Base-by-base conservation (phyloP, 495 filamentous ascomycete species). In the Aspergillus conjunctus region DNA sequence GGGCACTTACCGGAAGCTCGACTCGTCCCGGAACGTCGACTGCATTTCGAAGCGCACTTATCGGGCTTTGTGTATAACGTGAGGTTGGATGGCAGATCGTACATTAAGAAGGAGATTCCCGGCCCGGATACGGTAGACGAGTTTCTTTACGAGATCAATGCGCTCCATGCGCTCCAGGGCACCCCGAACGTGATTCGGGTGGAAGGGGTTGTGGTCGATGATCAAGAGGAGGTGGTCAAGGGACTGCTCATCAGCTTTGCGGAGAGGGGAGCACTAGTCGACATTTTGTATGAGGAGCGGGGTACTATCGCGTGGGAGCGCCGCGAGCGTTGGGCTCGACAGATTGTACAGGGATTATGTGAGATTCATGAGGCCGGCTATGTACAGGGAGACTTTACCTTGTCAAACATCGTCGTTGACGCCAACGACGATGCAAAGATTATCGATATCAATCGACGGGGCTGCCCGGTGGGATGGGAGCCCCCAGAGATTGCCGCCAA, bases 61-160 rank as follows among this genome's bases (percentile, higher is more conserved):
- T 97, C 94, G 10, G 94, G 94, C 0, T 98, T 98, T 71, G 94
- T 98, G 33, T 98, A 98, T 81, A 96, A 93, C 75, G 92, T 98
- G 46, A 80, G 75, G 9, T 82, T 91, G 30, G 74, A 81, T 58
- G 87, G 84, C 39, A 76, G 83, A 49, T 77, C 84, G 15, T 90
- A 88, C 69, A 96, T 98, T 75, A 98, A 98, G 73, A 98, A 98
- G 68, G 94, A 98, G 72, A 98, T 98, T 51, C 94, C 94, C 2
- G 92, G 95, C 1, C 95, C 94, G 0, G 93, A 98, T 71, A 94
- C 90, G 0, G 87, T 98, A 30, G 94, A 98, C 62, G 94, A 98
- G 69, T 98, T 98, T 68, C 80, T 98, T 12, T 98, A 98, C 75
- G 94, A 98, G 72, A 90, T 98, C 66, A 98, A 98, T 74, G 94